phyloP scores from a whole-genome alignment of 768 basidiomycete species.

The Boletus tomentosulus region DNA sequence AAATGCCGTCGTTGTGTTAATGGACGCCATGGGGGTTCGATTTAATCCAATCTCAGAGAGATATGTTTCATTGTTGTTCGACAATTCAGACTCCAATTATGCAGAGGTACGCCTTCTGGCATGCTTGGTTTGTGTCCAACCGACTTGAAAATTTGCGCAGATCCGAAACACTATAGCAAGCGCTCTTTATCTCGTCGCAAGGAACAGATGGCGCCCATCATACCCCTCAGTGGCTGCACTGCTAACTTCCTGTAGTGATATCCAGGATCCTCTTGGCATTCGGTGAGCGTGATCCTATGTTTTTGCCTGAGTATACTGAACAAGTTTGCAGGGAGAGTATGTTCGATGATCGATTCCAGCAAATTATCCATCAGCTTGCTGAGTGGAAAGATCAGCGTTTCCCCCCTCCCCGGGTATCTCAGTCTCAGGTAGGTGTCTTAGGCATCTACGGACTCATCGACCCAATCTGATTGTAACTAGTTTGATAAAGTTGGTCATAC shows the following conservation, averaged over 20 bases:
- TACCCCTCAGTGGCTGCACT: slow-evolving; percentile 55
- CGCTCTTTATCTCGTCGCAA: slow-evolving; percentile 53
- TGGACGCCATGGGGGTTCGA: slow-evolving; percentile 61
- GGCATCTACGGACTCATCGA: not conserved
- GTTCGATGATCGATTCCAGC: slow-evolving; percentile 52
- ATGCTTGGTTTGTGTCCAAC: not conserved
- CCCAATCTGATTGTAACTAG: slow-evolving; percentile 33
- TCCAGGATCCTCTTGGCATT: slow-evolving; percentile 56
- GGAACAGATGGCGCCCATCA: slow-evolving; percentile 64
- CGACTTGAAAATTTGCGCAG: slow-evolving; percentile 33
- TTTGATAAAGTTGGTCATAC: slow-evolving; percentile 89
- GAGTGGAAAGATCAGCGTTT: slow-evolving; percentile 72
- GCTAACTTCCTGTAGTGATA: slow-evolving; percentile 48
- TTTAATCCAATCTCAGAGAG: slow-evolving; percentile 65
- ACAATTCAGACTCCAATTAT: slow-evolving; percentile 76
- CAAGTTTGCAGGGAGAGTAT: slow-evolving; percentile 42
- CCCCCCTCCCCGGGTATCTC: slow-evolving; percentile 79
- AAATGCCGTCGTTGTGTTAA: slow-evolving; percentile 58
- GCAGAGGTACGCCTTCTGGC: slow-evolving; percentile 57
- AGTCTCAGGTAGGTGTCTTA: slow-evolving; percentile 55
- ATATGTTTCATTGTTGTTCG: slow-evolving; percentile 67
- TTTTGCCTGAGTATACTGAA: not conserved
- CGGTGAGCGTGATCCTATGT: slow-evolving; percentile 36
- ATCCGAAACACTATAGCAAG: slow-evolving; percentile 68
- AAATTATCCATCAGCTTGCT: slow-evolving; percentile 57